Conservation (phyloP, 179 eudicot species). For the Heliamphora pulchella region DNA sequence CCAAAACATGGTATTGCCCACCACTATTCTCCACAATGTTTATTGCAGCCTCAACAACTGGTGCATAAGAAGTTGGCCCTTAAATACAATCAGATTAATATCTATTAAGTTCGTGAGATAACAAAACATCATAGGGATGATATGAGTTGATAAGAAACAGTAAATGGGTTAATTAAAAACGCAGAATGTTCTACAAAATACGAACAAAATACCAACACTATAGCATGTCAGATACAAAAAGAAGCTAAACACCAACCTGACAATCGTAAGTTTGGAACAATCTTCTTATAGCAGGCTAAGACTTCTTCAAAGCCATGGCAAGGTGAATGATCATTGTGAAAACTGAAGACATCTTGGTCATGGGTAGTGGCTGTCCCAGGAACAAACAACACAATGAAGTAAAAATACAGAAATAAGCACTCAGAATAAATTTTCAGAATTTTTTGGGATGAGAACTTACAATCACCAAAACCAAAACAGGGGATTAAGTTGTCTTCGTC, state of each 20-base stretch:
- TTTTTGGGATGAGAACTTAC: constrained; percentile 18
- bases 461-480: constrained; percentile 57
- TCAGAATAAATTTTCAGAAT: not conserved
- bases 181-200: constrained; percentile 2
- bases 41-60: constrained; percentile 67
- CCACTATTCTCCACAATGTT: constrained; percentile 79
- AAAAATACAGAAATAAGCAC: not conserved
- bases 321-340: constrained; percentile 53
- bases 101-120: not conserved
- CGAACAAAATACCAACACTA: not conserved
- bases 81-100: not conserved
- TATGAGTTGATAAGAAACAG: not conserved
- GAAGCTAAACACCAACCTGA: constrained; percentile 45
- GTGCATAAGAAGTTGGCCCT: constrained; percentile 90
- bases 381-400: no score
- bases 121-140: not conserved
- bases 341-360: constrained; percentile 82
- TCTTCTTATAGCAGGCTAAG: constrained; percentile 56
- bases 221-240: not conserved
- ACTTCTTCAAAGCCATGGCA: constrained; percentile 91
- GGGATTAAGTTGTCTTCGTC: constrained; percentile 57
- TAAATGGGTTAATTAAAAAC: not conserved
- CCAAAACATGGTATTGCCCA: constrained; percentile 79
- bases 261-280: constrained; percentile 57
- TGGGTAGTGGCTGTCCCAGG: constrained; percentile 60